Evolutionary conservation across 495 filamentous ascomycete genomes (phyloP).

Genomic region (Aspergillus nanangensis): DNA sequence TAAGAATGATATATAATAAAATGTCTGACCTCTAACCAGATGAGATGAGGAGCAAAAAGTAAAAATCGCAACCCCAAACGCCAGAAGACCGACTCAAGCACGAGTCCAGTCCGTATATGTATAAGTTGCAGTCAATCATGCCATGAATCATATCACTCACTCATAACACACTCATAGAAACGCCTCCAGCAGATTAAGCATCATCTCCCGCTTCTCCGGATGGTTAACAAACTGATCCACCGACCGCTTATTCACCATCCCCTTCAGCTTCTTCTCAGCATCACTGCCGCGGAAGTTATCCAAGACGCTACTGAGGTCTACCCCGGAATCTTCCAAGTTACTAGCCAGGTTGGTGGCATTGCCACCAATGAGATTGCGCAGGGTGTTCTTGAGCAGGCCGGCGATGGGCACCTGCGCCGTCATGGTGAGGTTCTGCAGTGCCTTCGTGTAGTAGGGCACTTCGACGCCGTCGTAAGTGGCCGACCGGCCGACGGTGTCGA

Average conservation of each 20-base stretch:
- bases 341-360: constrained; percentile 2
- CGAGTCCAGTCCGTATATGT: no score
- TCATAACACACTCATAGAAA: no score
- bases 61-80: no score
- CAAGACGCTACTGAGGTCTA: no score
- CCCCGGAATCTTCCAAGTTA: neutral
- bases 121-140: no score
- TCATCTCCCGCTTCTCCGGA: neutral
- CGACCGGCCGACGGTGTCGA: constrained; percentile 25
- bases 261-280: neutral
- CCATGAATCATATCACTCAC: no score
- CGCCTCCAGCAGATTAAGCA: constrained; percentile 6
- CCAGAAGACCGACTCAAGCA: no score
- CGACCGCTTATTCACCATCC: neutral
- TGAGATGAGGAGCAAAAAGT: no score
- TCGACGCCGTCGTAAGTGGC: constrained; percentile 29
- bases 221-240: constrained; percentile 1
- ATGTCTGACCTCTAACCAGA: no score
- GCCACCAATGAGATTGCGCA: constrained; percentile 15
- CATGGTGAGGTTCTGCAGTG: constrained; percentile 31
- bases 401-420: constrained; percentile 27
- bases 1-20: no score
- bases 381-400: constrained; percentile 28
- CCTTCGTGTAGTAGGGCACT: constrained; percentile 38
- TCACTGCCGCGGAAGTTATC: neutral